Evolutionary conservation across 73 alveolate genomes (phyloP).

Genomic region (Paramecium octaurelia): DNA sequence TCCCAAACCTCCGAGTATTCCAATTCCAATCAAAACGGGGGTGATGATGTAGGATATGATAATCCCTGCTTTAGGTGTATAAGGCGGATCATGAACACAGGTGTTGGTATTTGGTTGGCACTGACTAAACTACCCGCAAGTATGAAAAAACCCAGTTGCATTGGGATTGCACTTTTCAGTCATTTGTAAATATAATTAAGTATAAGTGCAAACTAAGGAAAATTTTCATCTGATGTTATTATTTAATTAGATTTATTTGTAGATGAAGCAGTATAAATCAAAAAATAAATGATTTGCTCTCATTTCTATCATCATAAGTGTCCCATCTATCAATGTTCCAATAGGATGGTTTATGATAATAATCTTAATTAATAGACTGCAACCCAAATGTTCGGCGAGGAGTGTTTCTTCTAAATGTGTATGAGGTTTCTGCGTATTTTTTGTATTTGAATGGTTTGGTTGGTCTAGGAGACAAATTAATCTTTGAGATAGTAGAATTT

Average conservation of each 20-base stretch:
- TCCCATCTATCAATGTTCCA: neutral
- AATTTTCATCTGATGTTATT: neutral
- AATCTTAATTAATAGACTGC: neutral
- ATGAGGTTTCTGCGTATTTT: neutral
- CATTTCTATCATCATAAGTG: neutral
- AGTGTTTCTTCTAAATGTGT: neutral
- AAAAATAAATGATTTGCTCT: neutral
- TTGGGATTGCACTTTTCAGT: neutral
- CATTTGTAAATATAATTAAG: neutral
- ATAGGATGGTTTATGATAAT: neutral
- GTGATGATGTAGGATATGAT: neutral
- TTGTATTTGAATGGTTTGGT: neutral
- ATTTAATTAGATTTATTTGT: neutral
- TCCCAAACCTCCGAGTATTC: conserved; percentile 32
- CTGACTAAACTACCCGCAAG: conserved; percentile 17
- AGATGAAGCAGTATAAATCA: neutral
- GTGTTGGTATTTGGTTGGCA: neutral
- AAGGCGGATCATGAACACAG: neutral
- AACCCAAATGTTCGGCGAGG: neutral
- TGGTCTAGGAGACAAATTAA: neutral
- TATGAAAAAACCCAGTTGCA: conserved; percentile 16
- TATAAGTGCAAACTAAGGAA: neutral
- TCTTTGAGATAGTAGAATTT: neutral
- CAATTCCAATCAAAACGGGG: neutral
- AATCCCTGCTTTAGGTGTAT: neutral